A percentile compares a stretch with the other conserved stretches of the same genome.
These are phyloP conservation scores for Candolleomyces eurysporus DNA, from an alignment of 768 basidiomycete genomes.

Conservation along the genomic window DNA sequence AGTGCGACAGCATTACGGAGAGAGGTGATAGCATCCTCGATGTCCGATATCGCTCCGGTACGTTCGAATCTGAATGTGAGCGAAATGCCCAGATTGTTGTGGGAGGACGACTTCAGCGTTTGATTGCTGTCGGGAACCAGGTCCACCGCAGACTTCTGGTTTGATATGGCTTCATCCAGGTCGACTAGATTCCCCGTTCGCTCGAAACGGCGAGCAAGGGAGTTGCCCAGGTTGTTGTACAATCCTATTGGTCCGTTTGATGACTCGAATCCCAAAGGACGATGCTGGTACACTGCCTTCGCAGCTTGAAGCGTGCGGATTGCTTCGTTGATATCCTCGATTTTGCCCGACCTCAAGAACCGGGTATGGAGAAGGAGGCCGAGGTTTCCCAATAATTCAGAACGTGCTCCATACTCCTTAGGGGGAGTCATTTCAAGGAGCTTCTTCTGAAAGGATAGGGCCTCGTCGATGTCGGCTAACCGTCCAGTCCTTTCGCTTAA, in stretches of 20 bases:
- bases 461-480: not conserved
- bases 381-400: not conserved
- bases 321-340: not conserved
- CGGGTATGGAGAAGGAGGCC: not conserved
- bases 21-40: slow-evolving; percentile 18
- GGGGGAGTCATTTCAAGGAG: not conserved
- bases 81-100: slow-evolving; percentile 11
- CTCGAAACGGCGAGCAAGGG: slow-evolving; percentile 13
- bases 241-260: not conserved
- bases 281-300: not conserved
- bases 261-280: not conserved
- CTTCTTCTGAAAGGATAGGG: not conserved
- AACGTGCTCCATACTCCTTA: not conserved
- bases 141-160: slow-evolving; percentile 9
- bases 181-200: slow-evolving; percentile 18
- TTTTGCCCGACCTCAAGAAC: not conserved
- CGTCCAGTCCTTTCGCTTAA: not conserved
- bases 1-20: slow-evolving; percentile 14
- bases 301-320: not conserved
- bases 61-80: slow-evolving; percentile 15
- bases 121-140: not conserved
- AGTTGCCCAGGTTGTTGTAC: not conserved
- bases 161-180: slow-evolving; percentile 16
- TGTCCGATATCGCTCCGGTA: slow-evolving; percentile 14
- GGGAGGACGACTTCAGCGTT: slow-evolving; percentile 4